phyloP scores from a whole-genome alignment of 2,329 filamentous ascomycete genomes.

The Magnaporthales sp. region DNA sequence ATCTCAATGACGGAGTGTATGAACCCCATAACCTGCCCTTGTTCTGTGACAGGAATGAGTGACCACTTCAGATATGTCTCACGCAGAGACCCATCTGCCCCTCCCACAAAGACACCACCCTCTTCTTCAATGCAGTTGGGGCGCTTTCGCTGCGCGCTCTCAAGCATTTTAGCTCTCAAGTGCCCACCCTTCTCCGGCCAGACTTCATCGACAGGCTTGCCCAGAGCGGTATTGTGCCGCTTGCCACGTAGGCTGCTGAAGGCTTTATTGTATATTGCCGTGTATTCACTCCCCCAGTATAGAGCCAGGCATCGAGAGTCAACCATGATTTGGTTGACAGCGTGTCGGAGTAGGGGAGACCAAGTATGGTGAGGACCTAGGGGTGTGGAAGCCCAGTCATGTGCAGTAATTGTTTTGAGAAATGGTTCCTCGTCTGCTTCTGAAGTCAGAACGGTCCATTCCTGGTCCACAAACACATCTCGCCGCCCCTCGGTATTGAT shows the following conservation, averaged over 20 bases:
- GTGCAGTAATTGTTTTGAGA: constrained; percentile 24
- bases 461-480: background rate
- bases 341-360: constrained; percentile 32
- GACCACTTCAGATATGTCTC: constrained; percentile 41
- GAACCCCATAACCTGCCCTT: constrained; percentile 33
- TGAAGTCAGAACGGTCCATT: constrained; percentile 2
- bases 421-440: constrained; percentile 22
- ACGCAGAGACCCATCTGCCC: constrained; percentile 29
- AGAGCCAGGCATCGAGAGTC: constrained; percentile 42
- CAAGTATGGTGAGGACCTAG: constrained; percentile 34
- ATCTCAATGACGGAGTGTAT: constrained; percentile 38
- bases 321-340: constrained; percentile 28
- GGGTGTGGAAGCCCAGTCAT: constrained; percentile 36
- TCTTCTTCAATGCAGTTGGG: constrained; percentile 30
- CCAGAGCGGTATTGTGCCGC: constrained; percentile 56
- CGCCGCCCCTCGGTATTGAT: background rate
- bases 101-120: constrained; percentile 35
- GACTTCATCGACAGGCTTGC: constrained; percentile 46
- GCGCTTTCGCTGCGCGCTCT: constrained; percentile 21
- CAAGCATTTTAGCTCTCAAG: constrained; percentile 29
- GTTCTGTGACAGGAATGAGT: constrained; percentile 34
- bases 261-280: constrained; percentile 65
- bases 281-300: constrained; percentile 53
- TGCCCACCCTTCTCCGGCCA: constrained; percentile 43
- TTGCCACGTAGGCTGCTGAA: constrained; percentile 54